Base-by-base conservation (phyloP, 1,139 yeast species). In the Geotrichum candidum region DNA sequence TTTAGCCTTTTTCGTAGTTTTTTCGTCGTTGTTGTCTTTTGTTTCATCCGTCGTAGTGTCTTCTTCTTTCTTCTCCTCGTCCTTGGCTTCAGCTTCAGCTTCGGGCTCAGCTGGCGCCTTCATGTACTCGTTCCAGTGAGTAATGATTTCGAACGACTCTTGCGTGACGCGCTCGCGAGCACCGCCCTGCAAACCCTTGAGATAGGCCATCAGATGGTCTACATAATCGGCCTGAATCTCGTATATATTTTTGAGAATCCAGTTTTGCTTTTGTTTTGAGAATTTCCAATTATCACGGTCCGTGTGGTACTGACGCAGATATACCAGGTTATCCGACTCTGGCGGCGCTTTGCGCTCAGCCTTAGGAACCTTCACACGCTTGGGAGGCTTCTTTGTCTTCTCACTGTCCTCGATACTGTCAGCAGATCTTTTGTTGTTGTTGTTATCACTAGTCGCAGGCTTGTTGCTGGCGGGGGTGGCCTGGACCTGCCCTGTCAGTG, bases 211-310 rank as follows among this genome's bases (percentile, higher is more conserved):
- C 64, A 91, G 73, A 53, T 85, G 84, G 1, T 73, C 77, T 56
- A 80, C 82, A 68, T 89, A 91, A 0, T 76, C 79, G 0, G 87
- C 59, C 15, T 38, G 88, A 22, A 87, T 81, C 48, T 71, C 65
- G 18, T 79, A 80, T 56, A 89, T 76, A 73, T 90, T 86, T 70
- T 87, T 87, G 65, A 91, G 75, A 58, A 92, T 80, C 97, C 97
- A 92, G 72, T 90, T 91, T 73, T 92, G 98, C 68, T 92, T 91
- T 76, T 89, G 96, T 71, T 92, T 92, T 63, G 96, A 88, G 72
- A 92, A 92, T 76, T 91, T 92, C 98, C 98, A 92, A 41, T 81
- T 79, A 0, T 76, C 82, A 63, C 78, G 80, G 67, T 86, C 90
- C 10, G 80, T 78, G 29, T 78, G 77, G 69, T 83, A 92, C 62